Percentiles rank a stretch among this genome's conserved stretches.
These are phyloP conservation scores for Uronychia binucleata DNA, from an alignment of 73 alveolate species.

Conservation along the genomic window DNA sequence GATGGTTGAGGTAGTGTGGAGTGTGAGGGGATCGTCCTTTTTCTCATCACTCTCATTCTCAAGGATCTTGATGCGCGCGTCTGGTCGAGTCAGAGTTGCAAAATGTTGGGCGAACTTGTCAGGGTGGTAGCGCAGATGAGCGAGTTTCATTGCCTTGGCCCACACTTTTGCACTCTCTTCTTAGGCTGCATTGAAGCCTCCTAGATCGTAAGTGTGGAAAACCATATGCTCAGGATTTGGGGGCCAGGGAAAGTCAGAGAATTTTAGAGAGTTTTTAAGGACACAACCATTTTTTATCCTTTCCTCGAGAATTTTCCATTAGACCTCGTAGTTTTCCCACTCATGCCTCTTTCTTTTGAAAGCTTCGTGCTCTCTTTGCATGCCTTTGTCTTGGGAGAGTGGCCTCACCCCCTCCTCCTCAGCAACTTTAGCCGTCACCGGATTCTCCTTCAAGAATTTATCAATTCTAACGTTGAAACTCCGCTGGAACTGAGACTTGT, in stretches of 20 bases:
- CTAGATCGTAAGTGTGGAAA: background rate
- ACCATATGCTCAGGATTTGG: background rate
- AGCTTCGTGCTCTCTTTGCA: background rate
- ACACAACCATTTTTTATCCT: background rate
- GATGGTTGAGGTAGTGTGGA: too few species aligned
- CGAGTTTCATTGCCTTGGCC: background rate
- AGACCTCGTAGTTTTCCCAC: background rate
- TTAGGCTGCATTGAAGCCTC: background rate
- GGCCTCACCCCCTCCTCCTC: background rate
- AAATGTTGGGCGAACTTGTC: background rate
- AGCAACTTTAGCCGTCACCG: background rate
- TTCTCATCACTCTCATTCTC: background rate
- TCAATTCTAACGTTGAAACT: background rate
- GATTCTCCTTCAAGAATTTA: background rate
- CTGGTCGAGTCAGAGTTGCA: background rate
- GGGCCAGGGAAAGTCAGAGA: background rate
- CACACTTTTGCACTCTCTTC: background rate
- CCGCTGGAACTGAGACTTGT: background rate
- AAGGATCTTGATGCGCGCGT: background rate
- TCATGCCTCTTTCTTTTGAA: background rate
- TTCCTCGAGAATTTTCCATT: background rate
- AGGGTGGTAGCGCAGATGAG: background rate
- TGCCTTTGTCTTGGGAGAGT: background rate
- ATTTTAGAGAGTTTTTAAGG: background rate
- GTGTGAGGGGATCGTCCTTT: too few species aligned